phyloP scores from a whole-genome alignment of 169 alveolate species.

The Cryptosporidium andersoni region DNA sequence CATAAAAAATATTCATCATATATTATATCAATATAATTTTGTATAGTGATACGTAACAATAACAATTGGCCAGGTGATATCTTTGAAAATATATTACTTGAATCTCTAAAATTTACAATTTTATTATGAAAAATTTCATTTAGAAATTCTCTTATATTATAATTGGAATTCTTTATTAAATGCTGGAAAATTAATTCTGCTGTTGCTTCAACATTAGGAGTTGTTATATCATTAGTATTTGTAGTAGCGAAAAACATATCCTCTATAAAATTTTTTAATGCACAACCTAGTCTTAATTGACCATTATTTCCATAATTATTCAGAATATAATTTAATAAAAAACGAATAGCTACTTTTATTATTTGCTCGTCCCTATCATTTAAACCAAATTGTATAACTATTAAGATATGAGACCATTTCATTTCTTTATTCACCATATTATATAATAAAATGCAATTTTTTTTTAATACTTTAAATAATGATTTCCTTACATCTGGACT shows the following conservation, averaged over 20 bases:
- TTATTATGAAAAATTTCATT: not conserved
- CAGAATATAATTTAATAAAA: conserved; percentile 13
- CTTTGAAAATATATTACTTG: not conserved
- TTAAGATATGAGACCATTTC: conserved; percentile 37
- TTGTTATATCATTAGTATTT: conserved; percentile 15
- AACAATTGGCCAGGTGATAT: conserved; percentile 24
- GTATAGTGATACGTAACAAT: conserved; percentile 11
- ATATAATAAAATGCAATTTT: not conserved
- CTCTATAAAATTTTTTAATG: conserved; percentile 32
- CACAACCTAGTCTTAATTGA: conserved; percentile 7
- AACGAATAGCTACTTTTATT: conserved; percentile 1
- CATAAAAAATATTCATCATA: not conserved
- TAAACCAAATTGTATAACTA: conserved; percentile 51
- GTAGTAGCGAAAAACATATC: conserved; percentile 9
- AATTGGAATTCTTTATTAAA: not conserved
- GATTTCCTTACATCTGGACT: conserved; percentile 20
- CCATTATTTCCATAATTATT: conserved; percentile 7
- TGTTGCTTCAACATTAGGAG: conserved; percentile 45
- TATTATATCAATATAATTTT: conserved; percentile 1
- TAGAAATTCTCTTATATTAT: not conserved
- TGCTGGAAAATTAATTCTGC: conserved; percentile 9
- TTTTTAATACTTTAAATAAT: conserved; percentile 9
- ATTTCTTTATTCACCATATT: conserved; percentile 2
- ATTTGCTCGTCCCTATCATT: conserved; percentile 26
- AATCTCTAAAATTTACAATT: not conserved